Evolutionary conservation across 1,139 yeast species (phyloP).

Genomic region (Blastobotrys serpentis): DNA sequence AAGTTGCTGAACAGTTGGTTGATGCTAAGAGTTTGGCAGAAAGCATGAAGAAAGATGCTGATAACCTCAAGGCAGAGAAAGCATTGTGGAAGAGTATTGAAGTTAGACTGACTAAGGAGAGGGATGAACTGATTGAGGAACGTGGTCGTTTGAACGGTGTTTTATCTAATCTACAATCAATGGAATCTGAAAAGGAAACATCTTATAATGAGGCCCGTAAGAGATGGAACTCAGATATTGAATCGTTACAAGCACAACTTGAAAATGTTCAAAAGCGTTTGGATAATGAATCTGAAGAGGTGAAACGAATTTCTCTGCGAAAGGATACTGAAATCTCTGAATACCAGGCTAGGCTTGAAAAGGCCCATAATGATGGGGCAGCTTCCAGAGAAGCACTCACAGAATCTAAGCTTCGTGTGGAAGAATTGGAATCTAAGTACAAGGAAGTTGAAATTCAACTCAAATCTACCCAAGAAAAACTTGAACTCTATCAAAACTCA

Average conservation of each 20-base stretch:
- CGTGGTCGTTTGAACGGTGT: slow-evolving; percentile 58
- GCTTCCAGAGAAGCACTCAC: slow-evolving; percentile 45
- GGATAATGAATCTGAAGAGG: slow-evolving; percentile 46
- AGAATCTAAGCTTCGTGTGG: slow-evolving; percentile 44
- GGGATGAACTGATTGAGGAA: slow-evolving; percentile 55
- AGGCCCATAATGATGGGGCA: slow-evolving; percentile 50
- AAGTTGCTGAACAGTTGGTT: slow-evolving; percentile 54
- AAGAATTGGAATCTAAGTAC: slow-evolving; percentile 34
- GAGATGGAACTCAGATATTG: slow-evolving; percentile 52
- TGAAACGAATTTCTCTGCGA: slow-evolving; percentile 27
- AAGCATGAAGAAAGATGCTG: slow-evolving; percentile 45
- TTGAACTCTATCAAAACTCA: slow-evolving; percentile 34
- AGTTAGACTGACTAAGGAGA: slow-evolving; percentile 54
- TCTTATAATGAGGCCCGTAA: slow-evolving; percentile 52
- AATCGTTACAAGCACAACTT: slow-evolving; percentile 52
- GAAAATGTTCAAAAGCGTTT: slow-evolving; percentile 48
- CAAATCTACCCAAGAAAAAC: slow-evolving; percentile 41
- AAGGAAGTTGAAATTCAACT: slow-evolving; percentile 41
- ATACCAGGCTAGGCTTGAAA: slow-evolving; percentile 66
- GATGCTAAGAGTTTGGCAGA: slow-evolving; percentile 45
- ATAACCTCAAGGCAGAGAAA: slow-evolving; percentile 57
- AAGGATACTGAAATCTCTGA: slow-evolving; percentile 42
- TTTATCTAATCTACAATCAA: slow-evolving; percentile 59
- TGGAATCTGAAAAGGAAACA: slow-evolving; percentile 62
- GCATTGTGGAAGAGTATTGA: slow-evolving; percentile 52